phyloP scores from a whole-genome alignment of 257 asterid genomes.

The Solanum dulcamara region DNA sequence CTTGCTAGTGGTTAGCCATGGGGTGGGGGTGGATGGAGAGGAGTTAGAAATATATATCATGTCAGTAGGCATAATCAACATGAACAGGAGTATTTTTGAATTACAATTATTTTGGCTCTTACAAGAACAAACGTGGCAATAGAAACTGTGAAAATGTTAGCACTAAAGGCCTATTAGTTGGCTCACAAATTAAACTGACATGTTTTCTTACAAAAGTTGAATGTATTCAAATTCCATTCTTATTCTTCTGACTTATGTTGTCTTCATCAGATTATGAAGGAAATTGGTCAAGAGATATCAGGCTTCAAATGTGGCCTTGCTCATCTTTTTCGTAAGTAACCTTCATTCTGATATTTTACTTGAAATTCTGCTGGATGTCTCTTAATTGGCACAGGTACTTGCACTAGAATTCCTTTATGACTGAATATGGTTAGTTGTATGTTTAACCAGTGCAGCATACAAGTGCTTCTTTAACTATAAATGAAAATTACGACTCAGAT shows the following conservation, averaged over 20 bases:
- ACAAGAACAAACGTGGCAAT: background rate
- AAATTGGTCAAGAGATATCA: conserved; percentile 72
- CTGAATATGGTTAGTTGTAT: background rate
- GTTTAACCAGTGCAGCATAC: conserved; percentile 86
- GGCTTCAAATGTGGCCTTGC: conserved; percentile 90
- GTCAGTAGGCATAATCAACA: background rate
- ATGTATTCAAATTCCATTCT: background rate
- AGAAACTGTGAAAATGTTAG: background rate
- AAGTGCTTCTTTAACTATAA: conserved; percentile 95
- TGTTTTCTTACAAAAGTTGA: background rate
- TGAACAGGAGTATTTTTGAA: background rate
- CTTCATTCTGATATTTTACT: background rate
- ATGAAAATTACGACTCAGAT: conserved; percentile 92
- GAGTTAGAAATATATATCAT: background rate
- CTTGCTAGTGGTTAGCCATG: background rate
- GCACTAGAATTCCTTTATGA: background rate
- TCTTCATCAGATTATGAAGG: conserved; percentile 59
- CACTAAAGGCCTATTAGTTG: background rate
- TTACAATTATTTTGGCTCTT: background rate
- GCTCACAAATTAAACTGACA: background rate
- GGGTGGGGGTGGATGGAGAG: background rate
- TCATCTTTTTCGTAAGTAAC: conserved; percentile 67
- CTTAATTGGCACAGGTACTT: background rate
- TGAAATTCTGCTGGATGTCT: background rate
- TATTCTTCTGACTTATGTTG: background rate